A percentile compares a stretch with the other conserved stretches of the same genome.
phyloP scores from a whole-genome alignment of 306 rosid genomes.

The Rubus idaeus region DNA sequence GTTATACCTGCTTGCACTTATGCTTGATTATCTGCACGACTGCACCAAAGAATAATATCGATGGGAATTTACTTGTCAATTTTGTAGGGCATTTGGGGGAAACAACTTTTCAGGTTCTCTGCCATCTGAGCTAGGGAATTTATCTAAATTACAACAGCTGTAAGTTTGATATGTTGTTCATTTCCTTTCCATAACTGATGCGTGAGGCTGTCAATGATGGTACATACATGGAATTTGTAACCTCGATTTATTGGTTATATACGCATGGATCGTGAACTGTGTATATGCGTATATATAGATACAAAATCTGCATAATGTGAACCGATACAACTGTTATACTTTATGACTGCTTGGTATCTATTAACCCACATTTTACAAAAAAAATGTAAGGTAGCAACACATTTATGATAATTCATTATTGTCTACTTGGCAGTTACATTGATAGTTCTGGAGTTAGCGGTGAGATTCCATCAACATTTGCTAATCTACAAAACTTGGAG shows the following conservation, averaged over 20 bases:
- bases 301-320: not conserved
- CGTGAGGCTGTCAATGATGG: not conserved
- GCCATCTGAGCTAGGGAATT: constrained; percentile 67
- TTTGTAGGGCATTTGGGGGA: constrained; percentile 43
- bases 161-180: constrained; percentile 35
- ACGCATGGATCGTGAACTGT: not conserved
- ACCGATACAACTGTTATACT: not conserved
- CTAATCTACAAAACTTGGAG: constrained; percentile 44
- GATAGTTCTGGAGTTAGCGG: constrained; percentile 81
- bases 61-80: not conserved
- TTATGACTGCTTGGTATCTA: not conserved
- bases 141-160: constrained; percentile 51
- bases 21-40: not conserved
- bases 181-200: not conserved
- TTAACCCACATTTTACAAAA: not conserved
- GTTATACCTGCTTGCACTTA: not conserved
- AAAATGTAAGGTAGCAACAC: not conserved
- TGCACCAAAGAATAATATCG: not conserved
- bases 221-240: not conserved
- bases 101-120: constrained; percentile 76
- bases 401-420: not conserved
- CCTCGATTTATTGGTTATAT: not conserved
- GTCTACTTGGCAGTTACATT: constrained; percentile 49
- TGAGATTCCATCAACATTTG: constrained; percentile 69
- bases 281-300: not conserved